phyloP scores from a whole-genome alignment of 139 green algal genomes.

The Micractinium sp. region DNA sequence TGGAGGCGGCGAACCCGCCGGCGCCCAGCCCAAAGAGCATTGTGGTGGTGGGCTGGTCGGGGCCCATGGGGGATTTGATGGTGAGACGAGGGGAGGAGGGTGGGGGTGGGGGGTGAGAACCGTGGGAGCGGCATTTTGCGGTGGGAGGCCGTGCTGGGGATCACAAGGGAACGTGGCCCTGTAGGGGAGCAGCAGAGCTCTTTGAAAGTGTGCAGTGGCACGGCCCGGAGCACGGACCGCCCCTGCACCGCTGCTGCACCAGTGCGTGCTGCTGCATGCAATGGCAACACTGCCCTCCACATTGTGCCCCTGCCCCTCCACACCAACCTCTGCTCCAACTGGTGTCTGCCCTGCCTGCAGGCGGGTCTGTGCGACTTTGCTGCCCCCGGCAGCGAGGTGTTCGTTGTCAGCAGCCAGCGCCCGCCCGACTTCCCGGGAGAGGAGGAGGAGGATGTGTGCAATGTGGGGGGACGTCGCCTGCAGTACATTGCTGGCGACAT shows the following conservation, averaged over 20 bases:
- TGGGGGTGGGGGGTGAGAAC: not conserved
- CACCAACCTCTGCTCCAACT: not conserved
- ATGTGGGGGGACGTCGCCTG: constrained; percentile 15
- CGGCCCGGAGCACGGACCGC: too few relatives aligned
- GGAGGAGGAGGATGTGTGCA: not conserved
- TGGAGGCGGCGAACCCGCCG: constrained; percentile 11
- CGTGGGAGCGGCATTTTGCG: too few relatives aligned
- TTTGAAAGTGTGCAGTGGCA: too few relatives aligned
- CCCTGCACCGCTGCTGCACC: too few relatives aligned
- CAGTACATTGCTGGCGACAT: not conserved
- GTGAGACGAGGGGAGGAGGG: not conserved
- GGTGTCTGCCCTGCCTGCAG: not conserved
- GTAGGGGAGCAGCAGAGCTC: too few relatives aligned
- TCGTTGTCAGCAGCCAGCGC: constrained; percentile 14
- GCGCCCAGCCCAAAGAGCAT: constrained; percentile 28
- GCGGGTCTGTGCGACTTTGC: constrained; percentile 41
- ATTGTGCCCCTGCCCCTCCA: not conserved
- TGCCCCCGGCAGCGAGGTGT: constrained; percentile 25
- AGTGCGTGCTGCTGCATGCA: too few relatives aligned
- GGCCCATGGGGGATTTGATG: constrained; percentile 20
- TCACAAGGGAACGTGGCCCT: too few relatives aligned
- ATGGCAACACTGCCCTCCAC: too few relatives aligned
- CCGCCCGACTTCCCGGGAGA: constrained; percentile 25
- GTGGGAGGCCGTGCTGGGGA: too few relatives aligned
- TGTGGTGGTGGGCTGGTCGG: constrained; percentile 47